These are phyloP conservation scores for Pseudogymnoascus sp. DNA, from an alignment of 2,329 filamentous ascomycete genomes.

Conservation along the genomic window DNA sequence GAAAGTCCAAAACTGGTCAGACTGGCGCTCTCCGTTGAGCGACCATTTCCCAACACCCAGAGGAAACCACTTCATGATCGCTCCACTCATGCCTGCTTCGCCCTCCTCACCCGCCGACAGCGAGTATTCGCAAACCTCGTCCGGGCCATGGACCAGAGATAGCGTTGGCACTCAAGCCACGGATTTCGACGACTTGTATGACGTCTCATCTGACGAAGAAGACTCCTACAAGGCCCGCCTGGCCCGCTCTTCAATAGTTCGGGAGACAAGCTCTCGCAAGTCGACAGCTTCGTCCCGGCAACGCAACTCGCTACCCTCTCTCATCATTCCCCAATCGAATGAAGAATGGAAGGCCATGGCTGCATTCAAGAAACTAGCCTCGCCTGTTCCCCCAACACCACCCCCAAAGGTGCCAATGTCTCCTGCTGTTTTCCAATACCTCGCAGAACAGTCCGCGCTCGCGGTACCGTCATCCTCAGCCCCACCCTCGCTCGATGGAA, in stretches of 20 bases:
- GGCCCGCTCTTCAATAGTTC: conserved; percentile 32
- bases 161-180: conserved; percentile 58
- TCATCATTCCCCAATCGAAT: conserved; percentile 41
- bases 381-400: conserved; percentile 57
- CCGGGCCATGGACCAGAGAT: conserved; percentile 54
- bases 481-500: conserved; percentile 78
- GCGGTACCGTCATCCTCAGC: conserved; percentile 69
- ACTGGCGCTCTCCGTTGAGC: conserved; percentile 37
- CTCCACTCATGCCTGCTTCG: conserved; percentile 55
- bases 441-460: conserved; percentile 51
- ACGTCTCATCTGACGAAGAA: conserved; percentile 71
- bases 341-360: conserved; percentile 41
- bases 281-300: conserved; percentile 26
- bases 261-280: conserved; percentile 23
- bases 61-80: conserved; percentile 57
- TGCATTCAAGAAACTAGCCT: conserved; percentile 42
- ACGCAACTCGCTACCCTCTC: conserved; percentile 35
- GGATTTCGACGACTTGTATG: conserved; percentile 82
- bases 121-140: conserved; percentile 48
- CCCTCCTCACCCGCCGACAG: conserved; percentile 47
- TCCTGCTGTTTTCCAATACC: conserved; percentile 64
- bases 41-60: conserved; percentile 66
- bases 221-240: conserved; percentile 39
- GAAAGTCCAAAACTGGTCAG: conserved; percentile 23
- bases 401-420: conserved; percentile 67